Evolutionary conservation across 306 rosid genomes (phyloP).

Genomic region (Alnus glutinosa): DNA sequence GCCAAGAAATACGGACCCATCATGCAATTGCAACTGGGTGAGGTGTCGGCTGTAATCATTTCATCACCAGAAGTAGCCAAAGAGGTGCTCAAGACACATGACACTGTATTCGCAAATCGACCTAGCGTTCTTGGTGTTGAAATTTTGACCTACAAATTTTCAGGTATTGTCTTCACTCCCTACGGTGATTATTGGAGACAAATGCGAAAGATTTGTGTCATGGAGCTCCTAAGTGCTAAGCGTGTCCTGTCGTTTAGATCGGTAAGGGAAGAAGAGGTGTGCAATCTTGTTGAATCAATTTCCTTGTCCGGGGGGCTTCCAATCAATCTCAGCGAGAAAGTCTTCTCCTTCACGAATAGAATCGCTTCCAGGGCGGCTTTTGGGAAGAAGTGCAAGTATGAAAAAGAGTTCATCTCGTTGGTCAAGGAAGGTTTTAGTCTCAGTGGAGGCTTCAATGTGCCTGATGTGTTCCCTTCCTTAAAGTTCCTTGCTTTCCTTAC

Average conservation of each 20-base stretch:
- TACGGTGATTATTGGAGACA: conserved; percentile 26
- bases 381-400: conserved; percentile 6
- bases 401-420: conserved; percentile 12
- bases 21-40: conserved; percentile 16
- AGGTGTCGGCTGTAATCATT: not conserved
- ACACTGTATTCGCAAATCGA: not conserved
- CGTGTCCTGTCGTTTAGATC: conserved; percentile 23
- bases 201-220: conserved; percentile 1
- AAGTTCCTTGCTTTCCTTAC: conserved; percentile 2
- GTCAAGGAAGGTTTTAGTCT: not conserved
- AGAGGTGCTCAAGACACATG: conserved; percentile 18
- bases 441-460: not conserved
- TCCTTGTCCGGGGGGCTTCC: not conserved
- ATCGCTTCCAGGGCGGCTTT: not conserved
- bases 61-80: conserved; percentile 18
- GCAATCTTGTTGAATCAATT: conserved; percentile 10
- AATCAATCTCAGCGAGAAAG: conserved; percentile 7
- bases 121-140: not conserved
- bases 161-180: conserved; percentile 10
- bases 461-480: conserved; percentile 24
- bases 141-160: not conserved
- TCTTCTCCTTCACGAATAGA: not conserved
- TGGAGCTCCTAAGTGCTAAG: not conserved
- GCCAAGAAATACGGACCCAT: conserved; percentile 6
- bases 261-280: conserved; percentile 23